Percentiles rank a stretch among this genome's conserved stretches.
Evolutionary conservation across 116 monocot genomes (phyloP).

Genomic region (Trichopus zeylanicus): DNA sequence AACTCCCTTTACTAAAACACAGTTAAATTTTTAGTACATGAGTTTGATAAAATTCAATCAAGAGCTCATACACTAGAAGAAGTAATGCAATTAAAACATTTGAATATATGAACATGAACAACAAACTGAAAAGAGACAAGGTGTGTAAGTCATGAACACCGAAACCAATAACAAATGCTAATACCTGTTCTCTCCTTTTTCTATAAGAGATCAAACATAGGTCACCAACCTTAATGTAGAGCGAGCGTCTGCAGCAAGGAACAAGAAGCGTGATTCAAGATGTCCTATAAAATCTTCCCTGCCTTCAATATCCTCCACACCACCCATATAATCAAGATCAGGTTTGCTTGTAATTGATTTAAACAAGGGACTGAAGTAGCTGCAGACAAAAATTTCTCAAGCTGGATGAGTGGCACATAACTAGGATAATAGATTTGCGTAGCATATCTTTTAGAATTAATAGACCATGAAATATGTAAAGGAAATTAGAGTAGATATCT

Average conservation of each 20-base stretch:
- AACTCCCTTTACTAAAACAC: no score
- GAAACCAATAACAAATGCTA: not conserved
- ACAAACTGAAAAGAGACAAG: not conserved
- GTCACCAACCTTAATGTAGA: slow-evolving; percentile 55
- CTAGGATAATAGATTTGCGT: not conserved
- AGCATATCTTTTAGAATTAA: not conserved
- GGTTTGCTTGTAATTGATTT: slow-evolving; percentile 68
- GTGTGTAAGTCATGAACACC: no score
- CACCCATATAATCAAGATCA: slow-evolving; percentile 38
- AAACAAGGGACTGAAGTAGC: slow-evolving; percentile 89
- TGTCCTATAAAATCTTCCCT: slow-evolving; percentile 72
- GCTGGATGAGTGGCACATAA: not conserved
- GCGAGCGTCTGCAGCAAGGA: slow-evolving; percentile 94
- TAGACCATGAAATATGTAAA: not conserved
- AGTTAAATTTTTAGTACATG: no score
- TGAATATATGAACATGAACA: not conserved
- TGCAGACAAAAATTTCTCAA: slow-evolving; percentile 21
- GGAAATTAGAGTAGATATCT: no score
- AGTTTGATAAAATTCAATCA: no score
- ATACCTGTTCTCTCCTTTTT: no score
- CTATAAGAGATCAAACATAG: not conserved
- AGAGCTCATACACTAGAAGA: no score
- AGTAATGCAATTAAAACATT: not conserved
- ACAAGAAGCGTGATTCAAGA: slow-evolving; percentile 87
- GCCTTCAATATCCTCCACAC: slow-evolving; percentile 50